Percentiles rank a stretch among this genome's conserved stretches.
These are phyloP conservation scores for Tetrapisispora fleetii DNA, from an alignment of 805 yeast genomes.

Conservation along the genomic window DNA sequence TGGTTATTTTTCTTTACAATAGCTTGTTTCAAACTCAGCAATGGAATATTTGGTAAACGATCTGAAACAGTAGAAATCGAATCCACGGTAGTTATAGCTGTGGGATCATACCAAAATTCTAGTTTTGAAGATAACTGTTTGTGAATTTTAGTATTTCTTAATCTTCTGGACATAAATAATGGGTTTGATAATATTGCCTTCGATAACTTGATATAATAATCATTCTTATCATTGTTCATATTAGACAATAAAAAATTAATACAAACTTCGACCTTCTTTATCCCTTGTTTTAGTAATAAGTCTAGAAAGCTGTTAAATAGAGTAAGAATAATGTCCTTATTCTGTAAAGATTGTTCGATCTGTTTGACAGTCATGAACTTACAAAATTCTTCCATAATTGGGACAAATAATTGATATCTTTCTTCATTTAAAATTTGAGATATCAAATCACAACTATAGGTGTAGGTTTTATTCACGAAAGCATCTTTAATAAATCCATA, in stretches of 20 bases:
- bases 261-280: not conserved
- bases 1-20: not conserved
- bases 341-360: not conserved
- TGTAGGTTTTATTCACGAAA: not conserved
- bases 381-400: conserved; percentile 1
- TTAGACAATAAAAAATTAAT: not conserved
- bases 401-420: not conserved
- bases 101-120: conserved; percentile 1
- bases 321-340: not conserved
- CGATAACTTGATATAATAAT: not conserved
- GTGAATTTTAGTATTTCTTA: not conserved
- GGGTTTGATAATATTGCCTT: not conserved
- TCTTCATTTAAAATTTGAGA: not conserved
- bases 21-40: not conserved
- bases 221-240: not conserved
- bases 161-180: not conserved
- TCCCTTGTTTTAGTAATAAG: not conserved
- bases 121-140: not conserved
- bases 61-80: not conserved
- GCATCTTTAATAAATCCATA: not conserved
- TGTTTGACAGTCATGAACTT: not conserved
- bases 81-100: not conserved
- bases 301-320: not conserved
- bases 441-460: not conserved
- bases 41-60: not conserved